Conservation (phyloP, 2,329 filamentous ascomycete genomes). For the Thielaviopsis euricoi region DNA sequence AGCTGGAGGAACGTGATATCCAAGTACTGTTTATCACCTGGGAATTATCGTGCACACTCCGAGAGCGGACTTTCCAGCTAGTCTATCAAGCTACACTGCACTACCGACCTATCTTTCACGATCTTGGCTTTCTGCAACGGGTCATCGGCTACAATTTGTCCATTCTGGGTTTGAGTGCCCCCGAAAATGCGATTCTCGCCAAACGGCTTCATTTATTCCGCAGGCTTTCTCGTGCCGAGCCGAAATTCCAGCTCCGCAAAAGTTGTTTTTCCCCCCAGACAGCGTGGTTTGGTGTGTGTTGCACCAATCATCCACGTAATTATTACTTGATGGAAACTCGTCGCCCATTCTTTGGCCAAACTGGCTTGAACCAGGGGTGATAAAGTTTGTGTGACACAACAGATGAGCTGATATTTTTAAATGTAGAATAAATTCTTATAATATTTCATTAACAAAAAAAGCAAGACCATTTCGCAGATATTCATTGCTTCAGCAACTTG, state of each 20-base stretch:
- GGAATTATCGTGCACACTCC: too few relatives aligned
- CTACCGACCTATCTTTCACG: too few relatives aligned
- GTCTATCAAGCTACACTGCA: too few relatives aligned
- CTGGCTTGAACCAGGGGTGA: background rate
- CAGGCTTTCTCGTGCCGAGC: background rate
- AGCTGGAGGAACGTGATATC: background rate
- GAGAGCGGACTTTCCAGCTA: background rate
- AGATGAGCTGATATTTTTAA: background rate
- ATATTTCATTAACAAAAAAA: too few relatives aligned
- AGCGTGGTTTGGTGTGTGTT: too few relatives aligned
- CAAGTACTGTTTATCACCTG: background rate
- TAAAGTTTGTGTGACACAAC: background rate
- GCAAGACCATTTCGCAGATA: too few relatives aligned
- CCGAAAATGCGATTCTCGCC: too few relatives aligned
- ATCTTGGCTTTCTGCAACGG: background rate
- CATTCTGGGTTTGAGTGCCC: background rate
- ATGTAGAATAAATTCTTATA: background rate
- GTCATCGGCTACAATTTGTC: background rate
- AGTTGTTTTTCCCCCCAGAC: background rate
- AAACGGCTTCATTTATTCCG: background rate
- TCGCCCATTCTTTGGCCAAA: background rate
- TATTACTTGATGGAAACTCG: background rate
- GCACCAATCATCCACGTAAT: background rate
- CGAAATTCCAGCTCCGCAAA: background rate
- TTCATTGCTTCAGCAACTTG: background rate